phyloP scores from a whole-genome alignment of 2,329 filamentous ascomycete species.

The Graphilbum sp. region DNA sequence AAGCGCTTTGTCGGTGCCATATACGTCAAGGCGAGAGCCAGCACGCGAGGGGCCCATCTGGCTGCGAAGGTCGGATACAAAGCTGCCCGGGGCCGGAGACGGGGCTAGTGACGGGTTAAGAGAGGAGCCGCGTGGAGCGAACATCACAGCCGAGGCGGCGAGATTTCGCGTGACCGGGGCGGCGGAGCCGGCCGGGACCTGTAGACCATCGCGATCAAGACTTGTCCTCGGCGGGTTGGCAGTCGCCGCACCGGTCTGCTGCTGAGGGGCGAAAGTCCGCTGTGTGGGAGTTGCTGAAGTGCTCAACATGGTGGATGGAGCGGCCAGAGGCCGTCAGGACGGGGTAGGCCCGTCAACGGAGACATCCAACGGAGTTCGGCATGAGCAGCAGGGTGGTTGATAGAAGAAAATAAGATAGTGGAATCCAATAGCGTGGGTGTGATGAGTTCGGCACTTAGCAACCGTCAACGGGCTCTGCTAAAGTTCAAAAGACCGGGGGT shows the following conservation, averaged over 20 bases:
- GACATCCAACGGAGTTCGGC: constrained; percentile 12
- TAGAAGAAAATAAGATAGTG: not conserved
- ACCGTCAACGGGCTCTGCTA: too few relatives aligned
- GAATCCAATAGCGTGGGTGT: too few relatives aligned
- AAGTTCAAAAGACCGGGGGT: too few relatives aligned
- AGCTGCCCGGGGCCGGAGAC: constrained; percentile 62
- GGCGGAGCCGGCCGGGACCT: constrained; percentile 18
- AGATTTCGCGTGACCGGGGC: constrained; percentile 22
- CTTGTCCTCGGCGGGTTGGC: constrained; percentile 24
- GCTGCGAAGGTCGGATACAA: constrained; percentile 73
- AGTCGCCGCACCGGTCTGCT: constrained; percentile 17
- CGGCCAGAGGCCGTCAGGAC: constrained; percentile 19
- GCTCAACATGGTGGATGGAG: constrained; percentile 30
- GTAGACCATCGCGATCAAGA: constrained; percentile 36
- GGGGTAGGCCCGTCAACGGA: constrained; percentile 12
- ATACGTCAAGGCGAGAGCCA: constrained; percentile 37
- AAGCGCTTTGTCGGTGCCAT: constrained; percentile 40
- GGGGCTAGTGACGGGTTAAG: constrained; percentile 54
- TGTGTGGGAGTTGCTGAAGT: constrained; percentile 36
- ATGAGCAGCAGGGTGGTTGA: too few relatives aligned
- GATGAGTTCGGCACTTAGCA: too few relatives aligned
- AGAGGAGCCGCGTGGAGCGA: constrained; percentile 50
- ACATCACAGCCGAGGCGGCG: constrained; percentile 40
- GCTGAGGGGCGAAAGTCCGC: constrained; percentile 31
- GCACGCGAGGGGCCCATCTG: constrained; percentile 49